Conservation (phyloP, 257 asterid genomes). For the Nicotiana knightiana region DNA sequence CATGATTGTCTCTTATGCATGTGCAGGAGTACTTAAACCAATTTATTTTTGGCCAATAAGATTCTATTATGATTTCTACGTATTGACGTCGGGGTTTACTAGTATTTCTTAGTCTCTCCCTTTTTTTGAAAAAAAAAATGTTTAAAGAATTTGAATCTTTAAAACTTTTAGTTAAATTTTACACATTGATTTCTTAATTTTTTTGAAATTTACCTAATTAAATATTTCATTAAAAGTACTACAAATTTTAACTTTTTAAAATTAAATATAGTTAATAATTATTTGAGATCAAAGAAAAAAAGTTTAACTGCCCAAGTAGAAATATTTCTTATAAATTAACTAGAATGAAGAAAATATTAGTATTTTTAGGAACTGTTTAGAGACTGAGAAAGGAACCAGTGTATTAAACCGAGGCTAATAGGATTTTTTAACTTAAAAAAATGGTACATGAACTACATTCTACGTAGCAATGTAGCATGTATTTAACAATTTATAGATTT, state of each 20-base stretch:
- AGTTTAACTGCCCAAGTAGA: neutral
- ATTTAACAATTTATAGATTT: neutral
- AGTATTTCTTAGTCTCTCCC: neutral
- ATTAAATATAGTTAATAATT: neutral
- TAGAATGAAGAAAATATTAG: neutral
- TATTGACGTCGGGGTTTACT: neutral
- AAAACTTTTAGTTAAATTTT: too few species aligned
- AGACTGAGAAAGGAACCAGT: neutral
- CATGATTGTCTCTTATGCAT: neutral
- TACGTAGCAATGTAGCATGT: neutral
- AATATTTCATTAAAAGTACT: neutral
- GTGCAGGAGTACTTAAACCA: neutral
- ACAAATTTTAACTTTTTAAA: neutral
- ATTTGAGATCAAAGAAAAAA: neutral
- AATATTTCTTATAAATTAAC: neutral
- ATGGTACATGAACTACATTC: neutral
- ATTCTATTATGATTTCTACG: neutral
- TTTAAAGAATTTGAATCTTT: neutral
- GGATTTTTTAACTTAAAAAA: neutral
- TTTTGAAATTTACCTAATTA: too few species aligned
- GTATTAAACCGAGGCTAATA: neutral
- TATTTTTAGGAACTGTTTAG: neutral
- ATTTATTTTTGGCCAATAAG: neutral
- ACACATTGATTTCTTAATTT: too few species aligned
- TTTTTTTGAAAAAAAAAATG: neutral